Base-by-base conservation (phyloP, 2,329 filamentous ascomycete genomes). In the Cladophialophora chaetospira region DNA sequence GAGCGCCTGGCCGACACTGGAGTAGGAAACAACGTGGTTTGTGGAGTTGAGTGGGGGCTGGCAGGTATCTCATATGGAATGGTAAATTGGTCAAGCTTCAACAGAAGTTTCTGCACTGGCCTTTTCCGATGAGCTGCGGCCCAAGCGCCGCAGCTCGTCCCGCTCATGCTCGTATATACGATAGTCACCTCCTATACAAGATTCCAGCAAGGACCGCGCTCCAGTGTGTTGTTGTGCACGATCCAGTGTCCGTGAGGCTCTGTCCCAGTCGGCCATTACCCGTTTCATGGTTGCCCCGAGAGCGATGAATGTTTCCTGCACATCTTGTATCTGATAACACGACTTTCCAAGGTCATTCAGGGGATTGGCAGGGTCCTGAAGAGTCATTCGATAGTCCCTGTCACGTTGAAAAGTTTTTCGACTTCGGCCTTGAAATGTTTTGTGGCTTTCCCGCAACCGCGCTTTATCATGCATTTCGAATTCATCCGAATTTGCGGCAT, bases 351-450 rank as follows among this genome's bases (percentile, higher is more conserved):
- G 73, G 64, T 87, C 80, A 66, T 84, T 84, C 64, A 74, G 73
- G 17, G 76, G 74, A 64, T 85, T 77, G 5, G 81, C 79, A 0
- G 84, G 84, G 63, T 87, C 83, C 68, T 84, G 82, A 11, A 87
- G 71, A 57, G 73, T 80, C 47, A 86, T 72, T 47, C 81, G 70
- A 53, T 74, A 48, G 8, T 26, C n/a, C 33, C 19, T 15, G 38
- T 44, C 31, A 15, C 55, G 57, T 28, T 47, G 25, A n/a, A n/a
- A 25, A 8, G 38, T 9, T 43, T 25, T 45, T 53, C 40, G 50
- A 35, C 38, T 38, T 17, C 26, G 19, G 19, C 15, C 35, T 19
- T 42, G 25, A 19, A 51, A 51, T 2, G 36, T 23, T n/a, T 11
- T 5, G 13, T 28, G 25, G 8, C n/a, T n/a, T 15, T 13, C 5